A percentile compares a stretch with the other conserved stretches of the same genome.
These are phyloP conservation scores for Colletotrichum abscissum DNA, from an alignment of 2,329 filamentous ascomycete genomes.

Conservation along the genomic window DNA sequence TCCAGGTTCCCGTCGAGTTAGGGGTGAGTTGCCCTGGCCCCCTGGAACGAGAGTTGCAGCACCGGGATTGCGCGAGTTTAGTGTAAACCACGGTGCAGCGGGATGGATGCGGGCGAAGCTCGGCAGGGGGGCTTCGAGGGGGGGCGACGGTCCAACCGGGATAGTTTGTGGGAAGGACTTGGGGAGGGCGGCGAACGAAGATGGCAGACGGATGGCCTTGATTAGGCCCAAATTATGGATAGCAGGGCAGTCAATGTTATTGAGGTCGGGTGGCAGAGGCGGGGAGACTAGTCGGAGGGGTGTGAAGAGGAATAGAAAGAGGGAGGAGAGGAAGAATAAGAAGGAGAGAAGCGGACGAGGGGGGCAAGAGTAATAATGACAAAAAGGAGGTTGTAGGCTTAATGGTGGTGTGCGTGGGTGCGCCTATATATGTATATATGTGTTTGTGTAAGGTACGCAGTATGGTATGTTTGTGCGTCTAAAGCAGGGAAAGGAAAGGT, in stretches of 20 bases:
- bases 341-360: background rate
- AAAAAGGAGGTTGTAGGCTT: background rate
- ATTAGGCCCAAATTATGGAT: background rate
- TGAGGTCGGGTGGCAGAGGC: background rate
- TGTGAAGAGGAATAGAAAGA: background rate
- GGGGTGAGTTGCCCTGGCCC: slow-evolving; percentile 33
- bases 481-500: no score
- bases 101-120: slow-evolving; percentile 31
- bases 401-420: background rate
- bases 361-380: background rate
- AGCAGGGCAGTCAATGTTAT: background rate
- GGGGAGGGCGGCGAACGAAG: slow-evolving; percentile 7
- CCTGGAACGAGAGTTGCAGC: slow-evolving; percentile 26
- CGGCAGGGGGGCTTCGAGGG: slow-evolving; percentile 15
- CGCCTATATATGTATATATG: background rate
- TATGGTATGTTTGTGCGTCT: background rate
- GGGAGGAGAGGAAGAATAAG: background rate
- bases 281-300: background rate
- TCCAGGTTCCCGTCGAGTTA: slow-evolving; percentile 20
- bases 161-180: slow-evolving; percentile 5
- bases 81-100: slow-evolving; percentile 28
- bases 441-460: background rate
- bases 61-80: slow-evolving; percentile 33
- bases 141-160: background rate
- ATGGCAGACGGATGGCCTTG: background rate